phyloP scores from a whole-genome alignment of 2,329 filamentous ascomycete species.

The Phoma herbarum region DNA sequence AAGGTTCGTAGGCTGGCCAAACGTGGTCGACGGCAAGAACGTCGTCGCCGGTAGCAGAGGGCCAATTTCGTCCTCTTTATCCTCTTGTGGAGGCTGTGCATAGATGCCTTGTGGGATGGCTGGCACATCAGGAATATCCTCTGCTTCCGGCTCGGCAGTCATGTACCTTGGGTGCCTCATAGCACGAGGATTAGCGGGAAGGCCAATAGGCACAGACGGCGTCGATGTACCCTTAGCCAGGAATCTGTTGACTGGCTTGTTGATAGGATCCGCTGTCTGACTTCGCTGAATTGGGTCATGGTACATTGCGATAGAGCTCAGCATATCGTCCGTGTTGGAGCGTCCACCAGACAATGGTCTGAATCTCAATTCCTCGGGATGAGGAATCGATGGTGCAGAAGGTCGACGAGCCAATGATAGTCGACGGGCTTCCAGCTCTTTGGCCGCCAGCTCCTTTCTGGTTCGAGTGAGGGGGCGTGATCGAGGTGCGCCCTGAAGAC shows the following conservation, averaged over 20 bases:
- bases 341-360: slow-evolving; percentile 47
- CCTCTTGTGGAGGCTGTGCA: slow-evolving; percentile 34
- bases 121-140: slow-evolving; percentile 63
- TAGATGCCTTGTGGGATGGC: slow-evolving; percentile 60
- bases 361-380: slow-evolving; percentile 66
- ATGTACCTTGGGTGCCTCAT: slow-evolving; percentile 82
- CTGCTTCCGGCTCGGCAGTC: slow-evolving; percentile 62
- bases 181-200: slow-evolving; percentile 90
- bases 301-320: slow-evolving; percentile 47
- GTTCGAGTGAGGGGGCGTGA: slow-evolving; percentile 44
- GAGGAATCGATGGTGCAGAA: slow-evolving; percentile 80
- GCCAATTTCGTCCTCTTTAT: slow-evolving; percentile 55
- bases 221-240: slow-evolving; percentile 55
- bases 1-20: slow-evolving; percentile 52
- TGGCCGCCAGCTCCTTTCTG: slow-evolving; percentile 64
- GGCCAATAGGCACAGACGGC: slow-evolving; percentile 69
- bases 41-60: slow-evolving; percentile 59
- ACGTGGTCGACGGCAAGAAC: slow-evolving; percentile 58
- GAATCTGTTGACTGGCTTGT: slow-evolving; percentile 46
- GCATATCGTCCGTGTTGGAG: slow-evolving; percentile 54
- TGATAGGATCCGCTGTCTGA: slow-evolving; percentile 70
- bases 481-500: slow-evolving; percentile 40
- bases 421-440: slow-evolving; percentile 87
- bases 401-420: slow-evolving; percentile 79
- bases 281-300: slow-evolving; percentile 62